A percentile compares a stretch with the other conserved stretches of the same genome.
Conservation (phyloP, 1,284 basidiomycete genomes). For the Neolentinus lepideus region DNA sequence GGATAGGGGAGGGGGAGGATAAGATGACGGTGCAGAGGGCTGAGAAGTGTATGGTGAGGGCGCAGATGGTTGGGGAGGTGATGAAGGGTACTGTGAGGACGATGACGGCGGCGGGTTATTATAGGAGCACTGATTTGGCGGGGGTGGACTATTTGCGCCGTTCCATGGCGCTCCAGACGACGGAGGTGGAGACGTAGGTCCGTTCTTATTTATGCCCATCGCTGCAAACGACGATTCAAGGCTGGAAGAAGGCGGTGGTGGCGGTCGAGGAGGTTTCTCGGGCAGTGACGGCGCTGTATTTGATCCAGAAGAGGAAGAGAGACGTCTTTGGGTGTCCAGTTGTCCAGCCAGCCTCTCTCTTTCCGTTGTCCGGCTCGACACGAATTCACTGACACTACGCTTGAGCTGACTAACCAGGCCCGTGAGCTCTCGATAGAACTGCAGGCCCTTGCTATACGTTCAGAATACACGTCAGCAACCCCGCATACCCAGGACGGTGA, state of each 20-base stretch:
- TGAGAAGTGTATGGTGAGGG: background rate
- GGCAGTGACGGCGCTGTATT: background rate
- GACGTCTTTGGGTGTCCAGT: conserved; percentile 63
- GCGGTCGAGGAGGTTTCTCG: conserved; percentile 21
- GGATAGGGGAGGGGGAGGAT: background rate
- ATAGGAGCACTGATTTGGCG: background rate
- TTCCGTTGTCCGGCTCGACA: conserved; percentile 62
- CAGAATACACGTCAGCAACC: conserved; percentile 6
- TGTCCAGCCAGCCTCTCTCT: conserved; percentile 63
- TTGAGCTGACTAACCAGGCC: conserved; percentile 58
- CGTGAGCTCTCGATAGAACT: conserved; percentile 84
- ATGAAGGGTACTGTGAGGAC: background rate
- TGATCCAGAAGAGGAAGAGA: conserved; percentile 25
- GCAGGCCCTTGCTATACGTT: conserved; percentile 66
- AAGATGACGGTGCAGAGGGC: background rate
- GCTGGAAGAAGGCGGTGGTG: conserved; percentile 33
- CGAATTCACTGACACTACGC: conserved; percentile 56
- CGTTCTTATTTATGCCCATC: conserved; percentile 33
- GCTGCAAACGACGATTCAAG: conserved; percentile 47
- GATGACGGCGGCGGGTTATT: background rate
- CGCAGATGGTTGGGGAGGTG: background rate
- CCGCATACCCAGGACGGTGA: conserved; percentile 5
- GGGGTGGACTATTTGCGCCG: background rate
- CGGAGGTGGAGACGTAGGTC: conserved; percentile 16
- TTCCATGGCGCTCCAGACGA: conserved; percentile 8